Base-by-base conservation (phyloP, 345 rosid species). In the Leavenworthia alabamica region DNA sequence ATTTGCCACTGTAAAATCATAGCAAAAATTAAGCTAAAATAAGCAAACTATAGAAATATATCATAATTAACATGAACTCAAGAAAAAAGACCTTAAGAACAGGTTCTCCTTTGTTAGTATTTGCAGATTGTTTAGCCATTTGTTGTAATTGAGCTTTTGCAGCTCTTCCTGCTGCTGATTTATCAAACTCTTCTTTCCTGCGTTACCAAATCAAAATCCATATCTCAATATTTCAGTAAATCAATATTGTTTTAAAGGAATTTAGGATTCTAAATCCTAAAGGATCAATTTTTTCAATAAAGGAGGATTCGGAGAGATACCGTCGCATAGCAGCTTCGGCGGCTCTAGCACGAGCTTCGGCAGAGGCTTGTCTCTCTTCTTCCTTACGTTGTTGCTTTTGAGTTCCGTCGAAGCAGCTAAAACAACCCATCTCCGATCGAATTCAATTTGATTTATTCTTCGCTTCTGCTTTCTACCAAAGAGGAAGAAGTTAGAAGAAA, bases 301-400 rank as follows among this genome's bases (percentile, higher is more conserved):
- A 39, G 5, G 60, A 2, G 11, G 36, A 47, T 45, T 48, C 27
- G 61, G 16, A 50, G 40, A 56, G 13, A 26, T 13, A 83, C 97
- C 99, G 70, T 78, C 78, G 86, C 83, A 80, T 82, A 31, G 99
- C 99, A 65, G 99, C 97, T 59, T 94, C 99, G 67, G 95, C 97
- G 42, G 99, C 96, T 79, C 33, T 93, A 39, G 90, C 90, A 10
- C 99, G 95, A 66, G 95, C 99, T 76, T 87, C 99, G 4, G 78
- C 89, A 14, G 90, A 83, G 51, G 88, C 96, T 64, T 70, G 47
- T 71, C 78, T 68, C 29, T 86, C 97, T 61, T 83, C 76, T 76
- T 90, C 99, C 53, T 69, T 77, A 43, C 85, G 77, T 72, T 75
- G 76, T 57, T 75, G 75, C 64, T 81, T 86, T 54, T 51, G 65